These are phyloP conservation scores for Platanthera guangdongensis DNA, from an alignment of 106 monocot genomes.

Conservation along the genomic window DNA sequence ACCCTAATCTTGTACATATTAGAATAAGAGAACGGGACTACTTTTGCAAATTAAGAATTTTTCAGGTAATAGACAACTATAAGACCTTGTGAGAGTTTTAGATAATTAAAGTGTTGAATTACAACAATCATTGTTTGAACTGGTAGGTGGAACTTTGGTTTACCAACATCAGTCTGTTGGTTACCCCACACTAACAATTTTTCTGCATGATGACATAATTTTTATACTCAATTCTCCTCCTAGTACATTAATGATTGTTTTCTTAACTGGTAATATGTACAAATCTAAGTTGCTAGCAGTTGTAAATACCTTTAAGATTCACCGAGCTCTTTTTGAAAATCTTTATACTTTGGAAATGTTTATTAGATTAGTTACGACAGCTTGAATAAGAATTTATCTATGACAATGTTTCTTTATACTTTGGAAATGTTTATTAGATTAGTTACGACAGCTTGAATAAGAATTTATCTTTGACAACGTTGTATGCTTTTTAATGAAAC, in stretches of 20 bases:
- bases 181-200: no score
- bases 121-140: neutral
- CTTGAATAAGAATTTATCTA: no score
- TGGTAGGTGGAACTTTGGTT: neutral
- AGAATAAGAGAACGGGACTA: neutral
- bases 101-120: slow-evolving; percentile 3
- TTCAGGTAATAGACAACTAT: neutral
- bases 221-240: neutral
- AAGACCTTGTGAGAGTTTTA: neutral
- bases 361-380: no score
- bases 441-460: no score
- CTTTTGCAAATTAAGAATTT: neutral
- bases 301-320: neutral
- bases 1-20: neutral
- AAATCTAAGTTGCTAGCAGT: neutral
- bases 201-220: neutral
- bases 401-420: no score
- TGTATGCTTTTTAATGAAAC: neutral
- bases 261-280: neutral
- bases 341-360: no score
- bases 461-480: no score
- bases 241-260: neutral
- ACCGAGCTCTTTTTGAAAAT: no score
- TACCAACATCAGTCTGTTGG: neutral
- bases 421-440: no score